Percentiles rank a stretch among this genome's conserved stretches.
Conservation (phyloP, 164 flowering plant species). For the Berberis vulgaris region DNA sequence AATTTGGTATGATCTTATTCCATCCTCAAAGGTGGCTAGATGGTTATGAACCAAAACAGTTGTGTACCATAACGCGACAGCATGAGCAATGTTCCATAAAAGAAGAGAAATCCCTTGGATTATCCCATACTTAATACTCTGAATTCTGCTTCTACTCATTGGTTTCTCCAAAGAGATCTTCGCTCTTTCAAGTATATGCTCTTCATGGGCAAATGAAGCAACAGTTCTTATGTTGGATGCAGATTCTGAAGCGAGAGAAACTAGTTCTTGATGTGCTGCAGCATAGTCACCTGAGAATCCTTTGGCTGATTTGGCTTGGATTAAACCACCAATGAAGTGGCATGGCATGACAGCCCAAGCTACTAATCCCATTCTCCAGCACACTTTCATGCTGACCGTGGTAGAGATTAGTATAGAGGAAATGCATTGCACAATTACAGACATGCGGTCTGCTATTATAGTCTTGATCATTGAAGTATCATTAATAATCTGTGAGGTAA, state of each 20-base stretch:
- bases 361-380: conserved; percentile 72
- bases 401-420: conserved; percentile 74
- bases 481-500: conserved; percentile 45
- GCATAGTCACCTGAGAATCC: conserved; percentile 51
- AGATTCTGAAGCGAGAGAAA: conserved; percentile 53
- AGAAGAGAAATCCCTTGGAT: conserved; percentile 60
- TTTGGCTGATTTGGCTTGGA: conserved; percentile 64
- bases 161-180: conserved; percentile 28
- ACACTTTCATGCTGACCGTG: conserved; percentile 44
- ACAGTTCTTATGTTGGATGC: conserved; percentile 54
- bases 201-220: conserved; percentile 68
- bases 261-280: conserved; percentile 39
- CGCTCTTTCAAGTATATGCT: conserved; percentile 48
- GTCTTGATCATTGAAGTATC: conserved; percentile 59
- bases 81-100: conserved; percentile 71
- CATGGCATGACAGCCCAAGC: conserved; percentile 94
- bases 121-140: conserved; percentile 52
- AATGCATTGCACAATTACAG: conserved; percentile 70
- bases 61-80: conserved; percentile 72
- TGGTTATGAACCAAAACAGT: conserved; percentile 35
- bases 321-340: conserved; percentile 68
- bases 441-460: conserved; percentile 59
- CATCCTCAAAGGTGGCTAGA: conserved; percentile 44
- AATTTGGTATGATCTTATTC: conserved; percentile 68
- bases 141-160: conserved; percentile 33